Percentiles rank a stretch among this genome's conserved stretches.
These are phyloP conservation scores for Lotmaria passim DNA, from an alignment of 208 protist genomes.

Conservation along the genomic window DNA sequence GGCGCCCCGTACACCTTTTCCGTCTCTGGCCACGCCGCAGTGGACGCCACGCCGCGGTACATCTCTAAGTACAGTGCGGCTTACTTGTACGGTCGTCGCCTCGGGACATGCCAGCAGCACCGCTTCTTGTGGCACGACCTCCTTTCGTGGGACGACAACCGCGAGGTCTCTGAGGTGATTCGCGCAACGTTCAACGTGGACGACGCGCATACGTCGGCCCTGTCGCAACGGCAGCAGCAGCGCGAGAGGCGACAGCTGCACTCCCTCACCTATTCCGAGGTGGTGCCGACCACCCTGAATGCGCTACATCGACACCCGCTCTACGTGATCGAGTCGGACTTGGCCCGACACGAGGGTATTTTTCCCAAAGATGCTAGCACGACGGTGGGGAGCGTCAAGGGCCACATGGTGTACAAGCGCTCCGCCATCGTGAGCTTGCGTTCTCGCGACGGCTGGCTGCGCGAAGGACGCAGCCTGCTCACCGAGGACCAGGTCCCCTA, in stretches of 20 bases:
- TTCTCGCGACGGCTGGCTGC: conserved; percentile 89
- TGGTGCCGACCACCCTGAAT: conserved; percentile 80
- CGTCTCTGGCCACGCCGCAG: conserved; percentile 59
- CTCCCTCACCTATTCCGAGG: conserved; percentile 80
- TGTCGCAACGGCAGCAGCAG: conserved; percentile 34
- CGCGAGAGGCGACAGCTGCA: conserved; percentile 79
- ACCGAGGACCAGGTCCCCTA: conserved; percentile 70
- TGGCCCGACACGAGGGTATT: conserved; percentile 79
- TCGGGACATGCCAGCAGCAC: conserved; percentile 62
- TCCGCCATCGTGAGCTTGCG: conserved; percentile 82
- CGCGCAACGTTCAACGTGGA: conserved; percentile 54
- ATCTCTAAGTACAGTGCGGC: conserved; percentile 79
- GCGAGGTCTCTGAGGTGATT: conserved; percentile 79
- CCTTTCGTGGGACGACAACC: conserved; percentile 78
- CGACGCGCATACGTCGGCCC: conserved; percentile 23
- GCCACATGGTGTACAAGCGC: conserved; percentile 88
- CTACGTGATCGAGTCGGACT: conserved; percentile 83
- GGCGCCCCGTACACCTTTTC: conserved; percentile 87
- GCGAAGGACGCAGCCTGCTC: conserved; percentile 71
- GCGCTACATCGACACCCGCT: conserved; percentile 81
- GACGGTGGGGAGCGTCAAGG: conserved; percentile 84
- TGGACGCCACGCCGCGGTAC: conserved; percentile 87
- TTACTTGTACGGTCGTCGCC: conserved; percentile 57
- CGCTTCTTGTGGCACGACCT: conserved; percentile 81
- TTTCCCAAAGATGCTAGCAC: conserved; percentile 82